Conservation (phyloP, 208 protist genomes). For the Acanthamoeba sp. region DNA sequence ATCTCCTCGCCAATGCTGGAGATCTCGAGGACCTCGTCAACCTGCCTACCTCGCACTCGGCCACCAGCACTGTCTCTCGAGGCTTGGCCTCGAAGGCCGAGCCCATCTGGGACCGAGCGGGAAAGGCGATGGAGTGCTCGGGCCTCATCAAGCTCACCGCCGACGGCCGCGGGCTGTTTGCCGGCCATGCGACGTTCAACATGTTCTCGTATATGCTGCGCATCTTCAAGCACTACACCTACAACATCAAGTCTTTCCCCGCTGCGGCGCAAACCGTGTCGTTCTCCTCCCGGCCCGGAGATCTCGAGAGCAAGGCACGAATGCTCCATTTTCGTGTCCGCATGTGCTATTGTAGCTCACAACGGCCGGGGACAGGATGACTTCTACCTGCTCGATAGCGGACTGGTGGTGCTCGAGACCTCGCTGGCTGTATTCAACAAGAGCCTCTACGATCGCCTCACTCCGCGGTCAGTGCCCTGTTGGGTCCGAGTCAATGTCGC, state of each 20-base stretch:
- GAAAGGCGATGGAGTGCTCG: constrained; percentile 78
- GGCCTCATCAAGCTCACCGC: constrained; percentile 82
- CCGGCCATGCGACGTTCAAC: constrained; percentile 83
- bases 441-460: constrained; percentile 81
- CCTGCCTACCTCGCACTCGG: neutral
- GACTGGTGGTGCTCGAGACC: constrained; percentile 91
- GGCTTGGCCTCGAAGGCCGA: neutral
- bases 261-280: constrained; percentile 46
- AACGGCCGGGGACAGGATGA: constrained; percentile 89
- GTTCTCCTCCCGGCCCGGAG: constrained; percentile 79
- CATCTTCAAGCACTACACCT: constrained; percentile 84
- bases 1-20: constrained; percentile 41
- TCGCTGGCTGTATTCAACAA: constrained; percentile 87
- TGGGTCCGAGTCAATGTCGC: constrained; percentile 71
- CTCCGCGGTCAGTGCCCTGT: constrained; percentile 91
- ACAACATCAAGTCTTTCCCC: constrained; percentile 15
- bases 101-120: neutral
- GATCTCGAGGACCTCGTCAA: constrained; percentile 73
- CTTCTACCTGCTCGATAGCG: constrained; percentile 92
- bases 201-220: constrained; percentile 79
- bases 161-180: constrained; percentile 82
- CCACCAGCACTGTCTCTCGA: neutral
- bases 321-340: neutral
- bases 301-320: constrained; percentile 48
- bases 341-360: neutral